Conservation (phyloP, 192 early-diverging fungal species). For the Podila horticola region DNA sequence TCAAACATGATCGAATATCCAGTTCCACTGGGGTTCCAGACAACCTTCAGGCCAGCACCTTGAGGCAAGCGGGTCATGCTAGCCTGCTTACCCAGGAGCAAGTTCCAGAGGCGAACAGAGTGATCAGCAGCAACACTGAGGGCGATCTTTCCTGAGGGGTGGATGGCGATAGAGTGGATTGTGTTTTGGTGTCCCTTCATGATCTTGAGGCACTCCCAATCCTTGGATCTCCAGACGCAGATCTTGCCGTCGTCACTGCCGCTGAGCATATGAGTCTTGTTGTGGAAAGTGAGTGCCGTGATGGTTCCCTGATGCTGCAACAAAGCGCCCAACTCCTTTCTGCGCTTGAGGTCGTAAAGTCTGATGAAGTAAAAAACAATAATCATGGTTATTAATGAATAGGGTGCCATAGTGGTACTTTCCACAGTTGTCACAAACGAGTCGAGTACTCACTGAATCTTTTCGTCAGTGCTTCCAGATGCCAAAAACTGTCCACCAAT, state of each 20-base stretch:
- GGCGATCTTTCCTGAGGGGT: slow-evolving; percentile 96
- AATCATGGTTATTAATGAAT: neutral
- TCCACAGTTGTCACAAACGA: neutral
- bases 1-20: slow-evolving; percentile 70
- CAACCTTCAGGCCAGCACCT: slow-evolving; percentile 62
- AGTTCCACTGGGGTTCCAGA: slow-evolving; percentile 65
- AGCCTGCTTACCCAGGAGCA: slow-evolving; percentile 78
- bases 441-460: slow-evolving; percentile 70
- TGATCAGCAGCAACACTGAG: slow-evolving; percentile 82
- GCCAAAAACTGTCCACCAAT: slow-evolving; percentile 84
- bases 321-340: slow-evolving; percentile 91
- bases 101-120: slow-evolving; percentile 79
- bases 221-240: slow-evolving; percentile 90
- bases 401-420: slow-evolving; percentile 2
- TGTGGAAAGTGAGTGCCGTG: slow-evolving; percentile 85
- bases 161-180: slow-evolving; percentile 86
- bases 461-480: slow-evolving; percentile 96
- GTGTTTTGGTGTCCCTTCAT: slow-evolving; percentile 83
- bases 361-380: slow-evolving; percentile 17
- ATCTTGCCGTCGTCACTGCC: slow-evolving; percentile 91
- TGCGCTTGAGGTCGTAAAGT: slow-evolving; percentile 86
- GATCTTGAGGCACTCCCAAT: slow-evolving; percentile 96
- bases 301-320: slow-evolving; percentile 94
- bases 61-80: slow-evolving; percentile 37
- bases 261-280: slow-evolving; percentile 86